Base-by-base conservation (phyloP, 768 basidiomycete species). In the Hysterangium stoloniferum region DNA sequence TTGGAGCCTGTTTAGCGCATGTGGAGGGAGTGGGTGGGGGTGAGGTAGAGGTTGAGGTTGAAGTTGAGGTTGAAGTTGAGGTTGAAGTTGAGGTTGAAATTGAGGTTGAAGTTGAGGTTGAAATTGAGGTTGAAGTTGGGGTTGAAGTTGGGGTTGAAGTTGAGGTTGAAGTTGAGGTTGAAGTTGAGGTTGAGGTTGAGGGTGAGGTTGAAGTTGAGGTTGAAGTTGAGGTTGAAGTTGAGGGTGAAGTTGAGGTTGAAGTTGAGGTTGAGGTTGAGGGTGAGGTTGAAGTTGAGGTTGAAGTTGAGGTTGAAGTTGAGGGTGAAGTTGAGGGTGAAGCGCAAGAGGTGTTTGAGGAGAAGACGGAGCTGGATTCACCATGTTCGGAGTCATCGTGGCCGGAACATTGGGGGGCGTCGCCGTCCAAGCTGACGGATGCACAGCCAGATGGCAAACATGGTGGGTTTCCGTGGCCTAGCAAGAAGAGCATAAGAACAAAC, bases 391-490 rank as follows among this genome's bases (percentile, higher is more conserved):
- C n/a, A n/a, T 31, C 13, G 59, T 28, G 45, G 62, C 48, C 1
- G 63, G 56, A 27, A 61, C 54, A 33, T 63, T 65, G 11, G 78
- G 82, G 24, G 83, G 82, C 11, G 65, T 54, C 20, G 72, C 66
- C 34, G 73, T 71, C 87, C 87, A 90, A 47, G 82, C 82, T 24
- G 82, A 83, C 20, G 84, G 82, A 60, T 83, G 81, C n/a, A 90
- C 86, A 12, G 85, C 81, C 19, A 90, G 71, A 65, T 88, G 87
- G 36, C 89, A 69, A 50, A 80, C 71, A 36, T 75, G 76, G 22
- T 77, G 72, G 46, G 82, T 82, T 49, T 76, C 74, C 34, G 67
- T 64, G 37, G 68, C 67, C 85, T 86, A 59, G 31, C 57, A 32
- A 53, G 37, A 7, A 20, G 11, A 9, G 33, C 33, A 34, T 9